Percentiles rank a stretch among this genome's conserved stretches.
phyloP scores from a whole-genome alignment of 345 rosid genomes.

The Sisymbrium altissimum region DNA sequence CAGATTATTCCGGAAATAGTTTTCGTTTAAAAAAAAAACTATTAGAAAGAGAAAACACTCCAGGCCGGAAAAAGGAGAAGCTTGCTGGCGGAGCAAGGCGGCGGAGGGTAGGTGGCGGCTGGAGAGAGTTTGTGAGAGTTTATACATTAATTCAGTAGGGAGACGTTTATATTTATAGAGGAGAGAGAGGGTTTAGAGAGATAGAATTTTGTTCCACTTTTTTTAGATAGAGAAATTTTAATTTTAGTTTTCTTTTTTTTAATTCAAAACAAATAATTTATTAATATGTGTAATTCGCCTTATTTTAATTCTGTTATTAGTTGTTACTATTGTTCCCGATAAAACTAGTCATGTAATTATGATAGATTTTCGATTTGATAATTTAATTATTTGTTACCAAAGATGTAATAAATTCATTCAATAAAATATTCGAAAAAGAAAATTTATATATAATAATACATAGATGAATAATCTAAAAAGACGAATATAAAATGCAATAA shows the following conservation, averaged over 20 bases:
- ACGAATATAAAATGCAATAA: not conserved
- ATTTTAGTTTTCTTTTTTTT: no score
- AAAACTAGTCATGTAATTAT: not conserved
- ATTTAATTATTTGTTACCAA: no score
- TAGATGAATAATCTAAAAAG: not conserved
- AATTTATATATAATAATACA: no score
- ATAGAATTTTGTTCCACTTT: not conserved
- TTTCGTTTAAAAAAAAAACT: not conserved
- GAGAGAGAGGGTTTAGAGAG: not conserved
- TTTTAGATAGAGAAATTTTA: not conserved
- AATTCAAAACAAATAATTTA: not conserved
- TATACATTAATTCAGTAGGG: not conserved
- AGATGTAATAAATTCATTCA: no score
- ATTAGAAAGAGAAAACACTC: not conserved
- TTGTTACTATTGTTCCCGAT: not conserved
- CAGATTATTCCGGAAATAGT: not conserved
- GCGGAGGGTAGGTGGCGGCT: constrained; percentile 33
- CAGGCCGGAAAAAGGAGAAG: not conserved
- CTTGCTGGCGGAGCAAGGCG: constrained; percentile 31
- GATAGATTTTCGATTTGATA: not conserved
- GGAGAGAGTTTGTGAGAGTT: not conserved
- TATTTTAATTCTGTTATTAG: not conserved
- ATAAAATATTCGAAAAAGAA: no score
- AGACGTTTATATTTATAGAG: not conserved
- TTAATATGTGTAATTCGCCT: not conserved